These are phyloP conservation scores for grape (Vitis vinifera) DNA, from an alignment of 164 flowering plant genomes.

Conservation along the genomic window ASM3070453v1 NC_081816.1:5611501-5612000, in stretches of 20 bases:
- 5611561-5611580: slow-evolving; percentile 88
- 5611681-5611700: slow-evolving; percentile 70
- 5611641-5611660: slow-evolving; percentile 34
- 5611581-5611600: slow-evolving; percentile 87
- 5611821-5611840: slow-evolving; percentile 62
- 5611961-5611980: slow-evolving; percentile 67
- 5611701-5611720: slow-evolving; percentile 75
- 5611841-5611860: slow-evolving; percentile 67
- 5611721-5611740: slow-evolving; percentile 91
- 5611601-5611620: slow-evolving; percentile 82
- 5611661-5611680: slow-evolving; percentile 41
- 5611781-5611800: slow-evolving; percentile 78
- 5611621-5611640: slow-evolving; percentile 54
- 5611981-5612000: slow-evolving; percentile 82
- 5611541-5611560: slow-evolving; percentile 77
- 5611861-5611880: slow-evolving; percentile 81
- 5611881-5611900: slow-evolving; percentile 80
- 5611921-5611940: slow-evolving; percentile 88
- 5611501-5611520: slow-evolving; percentile 37
- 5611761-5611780: slow-evolving; percentile 78
- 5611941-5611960: slow-evolving; percentile 67
- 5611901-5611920: slow-evolving; percentile 72
- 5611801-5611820: slow-evolving; percentile 80
- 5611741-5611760: slow-evolving; percentile 93
- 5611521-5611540: slow-evolving; percentile 90